A percentile compares a stretch with the other conserved stretches of the same genome.
These are phyloP conservation scores for Cryphonectria radicalis DNA, from an alignment of 2,329 filamentous ascomycete genomes.

Conservation along the genomic window DNA sequence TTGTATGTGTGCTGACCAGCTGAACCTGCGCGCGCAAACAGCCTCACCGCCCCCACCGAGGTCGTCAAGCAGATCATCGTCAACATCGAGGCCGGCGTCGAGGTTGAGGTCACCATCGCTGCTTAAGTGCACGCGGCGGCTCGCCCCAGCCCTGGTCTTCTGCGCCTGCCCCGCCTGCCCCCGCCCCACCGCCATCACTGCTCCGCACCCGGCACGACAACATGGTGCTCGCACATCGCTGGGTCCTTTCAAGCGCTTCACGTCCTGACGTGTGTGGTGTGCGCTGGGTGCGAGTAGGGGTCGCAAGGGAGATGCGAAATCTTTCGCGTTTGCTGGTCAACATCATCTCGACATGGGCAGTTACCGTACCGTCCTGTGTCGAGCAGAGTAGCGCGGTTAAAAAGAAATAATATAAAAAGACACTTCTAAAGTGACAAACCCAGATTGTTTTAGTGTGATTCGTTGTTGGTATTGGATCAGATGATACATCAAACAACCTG, in stretches of 20 bases:
- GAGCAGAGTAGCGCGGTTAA: constrained; percentile 23
- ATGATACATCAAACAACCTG: background rate
- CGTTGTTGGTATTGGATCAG: background rate
- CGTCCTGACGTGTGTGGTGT: background rate
- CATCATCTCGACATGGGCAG: constrained; percentile 7
- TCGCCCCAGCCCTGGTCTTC: background rate
- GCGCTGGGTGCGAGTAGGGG: background rate
- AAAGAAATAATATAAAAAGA: background rate
- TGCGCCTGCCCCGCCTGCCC: too few species aligned
- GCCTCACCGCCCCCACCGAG: constrained; percentile 95
- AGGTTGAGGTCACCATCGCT: constrained; percentile 92
- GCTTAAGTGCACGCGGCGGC: constrained; percentile 57
- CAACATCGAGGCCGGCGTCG: constrained; percentile 92
- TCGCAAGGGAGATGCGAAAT: background rate
- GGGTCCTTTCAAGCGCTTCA: background rate
- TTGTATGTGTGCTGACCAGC: constrained; percentile 30
- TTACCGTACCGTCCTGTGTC: constrained; percentile 15
- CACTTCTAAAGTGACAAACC: background rate
- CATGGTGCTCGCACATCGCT: background rate
- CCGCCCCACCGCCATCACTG: background rate
- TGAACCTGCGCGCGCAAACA: constrained; percentile 37
- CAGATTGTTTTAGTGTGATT: background rate
- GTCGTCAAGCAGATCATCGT: constrained; percentile 96
- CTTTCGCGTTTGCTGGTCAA: constrained; percentile 14
- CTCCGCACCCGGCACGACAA: background rate